Conservation (phyloP, 2,329 filamentous ascomycete species). For the Botrytis deweyae region DNA sequence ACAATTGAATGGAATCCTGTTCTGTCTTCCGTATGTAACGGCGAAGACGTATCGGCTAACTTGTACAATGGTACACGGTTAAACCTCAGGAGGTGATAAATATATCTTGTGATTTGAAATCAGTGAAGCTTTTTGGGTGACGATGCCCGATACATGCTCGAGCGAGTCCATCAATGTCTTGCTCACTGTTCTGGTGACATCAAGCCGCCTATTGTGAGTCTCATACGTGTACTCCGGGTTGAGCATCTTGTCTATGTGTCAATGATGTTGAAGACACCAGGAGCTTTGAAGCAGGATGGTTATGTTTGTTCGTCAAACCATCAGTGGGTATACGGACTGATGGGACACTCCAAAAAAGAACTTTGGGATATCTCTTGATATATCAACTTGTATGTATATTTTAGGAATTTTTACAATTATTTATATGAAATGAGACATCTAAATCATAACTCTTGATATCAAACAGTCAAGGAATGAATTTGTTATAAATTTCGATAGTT, state of each 20-base stretch:
- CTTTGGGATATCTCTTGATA: too few species aligned
- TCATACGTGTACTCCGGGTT: background rate
- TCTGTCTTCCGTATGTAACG: background rate
- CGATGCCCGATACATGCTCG: background rate
- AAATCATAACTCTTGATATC: too few species aligned
- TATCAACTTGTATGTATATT: too few species aligned
- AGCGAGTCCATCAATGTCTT: background rate
- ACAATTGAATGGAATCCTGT: background rate
- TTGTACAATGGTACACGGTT: background rate
- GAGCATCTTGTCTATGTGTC: background rate
- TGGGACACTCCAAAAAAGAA: too few species aligned
- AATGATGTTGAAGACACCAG: background rate
- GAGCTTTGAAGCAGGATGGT: background rate
- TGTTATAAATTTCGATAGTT: too few species aligned
- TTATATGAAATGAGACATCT: too few species aligned
- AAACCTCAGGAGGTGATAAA: background rate
- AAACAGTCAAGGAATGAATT: too few species aligned
- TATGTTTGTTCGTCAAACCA: background rate
- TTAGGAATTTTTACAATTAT: too few species aligned
- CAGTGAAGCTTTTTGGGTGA: background rate
- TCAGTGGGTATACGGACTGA: too few species aligned
- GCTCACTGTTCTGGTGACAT: background rate
- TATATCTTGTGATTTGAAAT: background rate
- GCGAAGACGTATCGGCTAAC: background rate
- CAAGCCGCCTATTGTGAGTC: too few species aligned